phyloP scores from a whole-genome alignment of 345 rosid species.

The Eucalyptus dawsonii region DNA sequence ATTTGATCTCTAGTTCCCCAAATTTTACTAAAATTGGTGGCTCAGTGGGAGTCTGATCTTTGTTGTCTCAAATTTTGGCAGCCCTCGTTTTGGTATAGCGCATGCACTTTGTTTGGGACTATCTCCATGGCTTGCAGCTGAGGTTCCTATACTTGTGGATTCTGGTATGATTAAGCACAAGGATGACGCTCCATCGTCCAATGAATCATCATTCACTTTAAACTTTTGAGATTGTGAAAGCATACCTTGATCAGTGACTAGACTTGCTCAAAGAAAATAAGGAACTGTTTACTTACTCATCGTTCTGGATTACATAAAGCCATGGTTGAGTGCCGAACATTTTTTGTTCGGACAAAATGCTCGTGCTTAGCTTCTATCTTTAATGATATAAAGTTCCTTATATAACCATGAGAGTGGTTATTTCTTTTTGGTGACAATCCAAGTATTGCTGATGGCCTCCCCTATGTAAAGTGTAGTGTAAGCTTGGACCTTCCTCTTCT shows the following conservation, averaged over 20 bases:
- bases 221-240: background rate
- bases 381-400: background rate
- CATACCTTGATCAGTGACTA: background rate
- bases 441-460: background rate
- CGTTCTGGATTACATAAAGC: background rate
- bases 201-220: constrained; percentile 28
- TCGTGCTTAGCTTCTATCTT: background rate
- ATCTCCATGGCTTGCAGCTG: constrained; percentile 98
- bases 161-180: constrained; percentile 97
- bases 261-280: background rate
- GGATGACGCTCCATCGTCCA: constrained; percentile 62
- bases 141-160: constrained; percentile 85
- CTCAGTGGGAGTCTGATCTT: background rate
- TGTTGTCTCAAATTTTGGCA: constrained; percentile 8
- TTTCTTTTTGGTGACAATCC: background rate
- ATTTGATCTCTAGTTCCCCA: background rate
- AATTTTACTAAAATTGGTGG: background rate
- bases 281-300: background rate
- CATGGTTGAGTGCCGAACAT: background rate
- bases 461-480: background rate
- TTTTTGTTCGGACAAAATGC: background rate
- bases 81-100: constrained; percentile 89
- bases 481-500: background rate
- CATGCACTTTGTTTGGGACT: constrained; percentile 98
- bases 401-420: background rate